Evolutionary conservation across 306 rosid genomes (phyloP), one percentile per base, ranked within the genome.

Genomic region (Potentilla sterilis): DNA sequence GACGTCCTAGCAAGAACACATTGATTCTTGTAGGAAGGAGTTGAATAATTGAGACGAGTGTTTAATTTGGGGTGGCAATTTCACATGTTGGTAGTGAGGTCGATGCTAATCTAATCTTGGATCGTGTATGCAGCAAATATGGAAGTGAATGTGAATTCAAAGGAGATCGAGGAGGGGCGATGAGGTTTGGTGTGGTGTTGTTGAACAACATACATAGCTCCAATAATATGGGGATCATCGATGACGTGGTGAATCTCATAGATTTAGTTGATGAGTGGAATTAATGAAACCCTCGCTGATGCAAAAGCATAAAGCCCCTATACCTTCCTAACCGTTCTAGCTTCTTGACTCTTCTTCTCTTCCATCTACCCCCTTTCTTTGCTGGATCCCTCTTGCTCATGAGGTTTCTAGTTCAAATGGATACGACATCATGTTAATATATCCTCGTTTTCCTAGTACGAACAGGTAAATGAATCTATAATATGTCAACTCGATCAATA

Each of bases 231-330:
- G 28, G 57, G 18, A n/a, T 10, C 13, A 6, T 61, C 4, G 13
- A 38, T 65, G 73, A 75, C 72, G 65, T 65, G 72, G 72, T 65
- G 73, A 52, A 38, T 73, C 35, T 22, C 58, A 21, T 15, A 24
- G 71, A 78, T 78, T 70, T 78, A 70, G 76, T 78, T 78, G 40
- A 61, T 70, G 66, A 62, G 32, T 8, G 49, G 28, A 40, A 78
- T n/a, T 37, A 37, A 35, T 37, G 24, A 11, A 22, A 19, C 47
- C 22, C 51, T 15, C 38, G 44, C 22, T 34, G 9, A 44, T 76
- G 44, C 69, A 13, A 46, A 35, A 10, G 43, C 80, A 42, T n/a
- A 19, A 55, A 77, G 46, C 59, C 28, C 28, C 28, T 35, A 28
- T n/a, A 69, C 51, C 70, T 69, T 69, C 70, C 75, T 77, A 69